phyloP scores from a whole-genome alignment of 2,329 filamentous ascomycete species.

The Fusarium sp. region DNA sequence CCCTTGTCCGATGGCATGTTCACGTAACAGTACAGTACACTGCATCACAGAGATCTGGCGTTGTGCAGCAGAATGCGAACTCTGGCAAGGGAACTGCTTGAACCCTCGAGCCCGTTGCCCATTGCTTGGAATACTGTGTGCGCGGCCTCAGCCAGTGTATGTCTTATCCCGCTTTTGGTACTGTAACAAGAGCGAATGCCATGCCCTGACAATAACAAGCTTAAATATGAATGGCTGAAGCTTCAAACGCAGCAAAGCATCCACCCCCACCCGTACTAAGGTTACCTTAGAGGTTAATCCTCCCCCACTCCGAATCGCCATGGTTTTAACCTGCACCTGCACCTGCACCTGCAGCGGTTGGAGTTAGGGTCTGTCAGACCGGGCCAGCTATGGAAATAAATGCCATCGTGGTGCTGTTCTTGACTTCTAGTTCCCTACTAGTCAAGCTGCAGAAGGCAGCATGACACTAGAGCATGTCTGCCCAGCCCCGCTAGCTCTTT shows the following conservation, averaged over 20 bases:
- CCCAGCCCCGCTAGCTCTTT: constrained; percentile 16
- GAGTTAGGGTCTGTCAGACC: not conserved
- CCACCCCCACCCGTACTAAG: not conserved
- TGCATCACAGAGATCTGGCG: not conserved
- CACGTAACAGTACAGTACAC: not conserved
- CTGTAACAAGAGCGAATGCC: not conserved
- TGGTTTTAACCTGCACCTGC: constrained; percentile 4
- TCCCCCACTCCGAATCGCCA: not conserved
- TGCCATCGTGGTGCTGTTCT: not conserved
- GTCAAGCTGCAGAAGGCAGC: constrained; percentile 15
- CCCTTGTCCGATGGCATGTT: not conserved
- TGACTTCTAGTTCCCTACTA: not conserved
- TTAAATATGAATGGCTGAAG: constrained; percentile 6
- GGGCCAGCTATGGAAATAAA: not conserved
- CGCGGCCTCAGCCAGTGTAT: not conserved
- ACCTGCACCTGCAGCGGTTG: too few relatives aligned
- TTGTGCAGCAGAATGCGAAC: not conserved
- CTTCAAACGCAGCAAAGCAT: not conserved
- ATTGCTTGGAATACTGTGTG: not conserved
- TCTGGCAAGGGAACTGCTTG: not conserved
- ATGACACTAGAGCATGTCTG: not conserved
- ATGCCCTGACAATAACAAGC: constrained; percentile 14
- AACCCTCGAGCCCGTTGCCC: not conserved
- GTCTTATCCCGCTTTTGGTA: not conserved
- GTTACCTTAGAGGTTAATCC: not conserved